Percentiles rank a stretch among this genome's conserved stretches.
Conservation (phyloP, 805 yeast species). For the Lipomyces spencermartinsiae region DNA sequence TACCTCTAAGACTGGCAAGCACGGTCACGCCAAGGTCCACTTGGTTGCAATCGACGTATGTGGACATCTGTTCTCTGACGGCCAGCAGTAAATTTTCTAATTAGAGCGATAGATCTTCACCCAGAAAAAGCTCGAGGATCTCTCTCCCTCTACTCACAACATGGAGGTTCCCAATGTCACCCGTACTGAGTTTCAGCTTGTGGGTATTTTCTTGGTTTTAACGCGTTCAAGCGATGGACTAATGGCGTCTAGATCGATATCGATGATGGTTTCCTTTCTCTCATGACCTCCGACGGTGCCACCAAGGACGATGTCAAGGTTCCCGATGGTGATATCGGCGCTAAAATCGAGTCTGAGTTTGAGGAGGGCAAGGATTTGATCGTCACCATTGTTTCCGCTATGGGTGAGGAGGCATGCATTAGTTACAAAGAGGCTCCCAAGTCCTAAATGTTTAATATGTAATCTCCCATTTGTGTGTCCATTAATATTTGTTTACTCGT, state of each 20-base stretch:
- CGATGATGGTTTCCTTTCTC: conserved; percentile 96
- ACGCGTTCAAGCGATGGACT: too few relatives aligned
- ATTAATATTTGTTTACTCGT: conserved; percentile 7
- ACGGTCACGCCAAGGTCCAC: conserved; percentile 99
- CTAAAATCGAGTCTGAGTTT: conserved; percentile 86
- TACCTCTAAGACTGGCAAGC: conserved; percentile 99
- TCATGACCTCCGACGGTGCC: conserved; percentile 97
- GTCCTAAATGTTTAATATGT: conserved; percentile 32
- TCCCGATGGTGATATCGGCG: conserved; percentile 98
- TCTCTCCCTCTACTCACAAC: conserved; percentile 99
- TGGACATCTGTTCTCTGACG: neutral
- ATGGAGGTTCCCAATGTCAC: conserved; percentile 98
- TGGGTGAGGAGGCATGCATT: conserved; percentile 99
- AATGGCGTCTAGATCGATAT: conserved; percentile 70
- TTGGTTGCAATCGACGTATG: conserved; percentile 87
- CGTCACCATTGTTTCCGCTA: conserved; percentile 95
- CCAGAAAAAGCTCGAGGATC: conserved; percentile 98
- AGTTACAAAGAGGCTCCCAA: conserved; percentile 99
- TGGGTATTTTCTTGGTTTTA: conserved; percentile 6
- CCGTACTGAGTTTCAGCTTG: conserved; percentile 91
- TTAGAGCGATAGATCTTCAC: conserved; percentile 72
- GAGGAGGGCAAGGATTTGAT: conserved; percentile 98
- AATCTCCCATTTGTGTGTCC: conserved; percentile 2
- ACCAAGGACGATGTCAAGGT: conserved; percentile 99
- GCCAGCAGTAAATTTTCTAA: neutral